Evolutionary conservation across 2,329 filamentous ascomycete species (phyloP).

Genomic region (Microcyclospora tardicrescens): DNA sequence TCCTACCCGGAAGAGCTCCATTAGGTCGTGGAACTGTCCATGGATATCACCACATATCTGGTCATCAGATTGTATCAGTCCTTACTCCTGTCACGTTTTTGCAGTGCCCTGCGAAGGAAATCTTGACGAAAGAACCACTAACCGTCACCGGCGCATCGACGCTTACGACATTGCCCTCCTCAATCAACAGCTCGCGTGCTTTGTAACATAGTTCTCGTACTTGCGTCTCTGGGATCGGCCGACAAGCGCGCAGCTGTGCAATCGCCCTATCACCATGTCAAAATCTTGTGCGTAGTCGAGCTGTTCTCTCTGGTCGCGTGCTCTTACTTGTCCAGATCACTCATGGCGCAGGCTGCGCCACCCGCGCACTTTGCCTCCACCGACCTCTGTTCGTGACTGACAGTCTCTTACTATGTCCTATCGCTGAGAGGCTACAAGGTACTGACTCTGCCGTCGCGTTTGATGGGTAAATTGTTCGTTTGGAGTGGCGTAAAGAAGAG

Average conservation of each 20-base stretch:
- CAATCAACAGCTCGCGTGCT: slow-evolving; percentile 86
- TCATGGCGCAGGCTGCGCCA: slow-evolving; percentile 45
- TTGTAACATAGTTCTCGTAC: slow-evolving; percentile 97
- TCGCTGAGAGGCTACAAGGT: too few species aligned
- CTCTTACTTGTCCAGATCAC: slow-evolving; percentile 78
- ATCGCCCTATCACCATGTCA: slow-evolving; percentile 56
- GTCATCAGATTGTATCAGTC: neutral
- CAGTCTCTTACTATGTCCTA: too few species aligned
- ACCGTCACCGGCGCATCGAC: slow-evolving; percentile 91
- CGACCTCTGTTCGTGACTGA: too few species aligned
- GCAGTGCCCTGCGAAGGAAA: too few species aligned
- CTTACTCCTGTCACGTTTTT: too few species aligned
- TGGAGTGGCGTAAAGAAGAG: too few species aligned
- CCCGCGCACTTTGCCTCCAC: neutral
- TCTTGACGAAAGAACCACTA: slow-evolving; percentile 13
- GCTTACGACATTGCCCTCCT: slow-evolving; percentile 93
- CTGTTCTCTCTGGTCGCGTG: slow-evolving; percentile 4
- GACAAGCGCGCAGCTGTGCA: slow-evolving; percentile 85
- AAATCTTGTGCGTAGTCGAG: slow-evolving; percentile 6
- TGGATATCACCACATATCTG: slow-evolving; percentile 95
- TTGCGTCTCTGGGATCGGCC: slow-evolving; percentile 87
- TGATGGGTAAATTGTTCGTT: too few species aligned
- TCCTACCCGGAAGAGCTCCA: slow-evolving; percentile 90
- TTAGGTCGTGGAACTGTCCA: slow-evolving; percentile 89
- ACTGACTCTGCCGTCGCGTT: too few species aligned